Evolutionary conservation across 805 yeast genomes (phyloP), one percentile per base, ranked within the genome.

Genomic region (Candida sphagnicola): DNA sequence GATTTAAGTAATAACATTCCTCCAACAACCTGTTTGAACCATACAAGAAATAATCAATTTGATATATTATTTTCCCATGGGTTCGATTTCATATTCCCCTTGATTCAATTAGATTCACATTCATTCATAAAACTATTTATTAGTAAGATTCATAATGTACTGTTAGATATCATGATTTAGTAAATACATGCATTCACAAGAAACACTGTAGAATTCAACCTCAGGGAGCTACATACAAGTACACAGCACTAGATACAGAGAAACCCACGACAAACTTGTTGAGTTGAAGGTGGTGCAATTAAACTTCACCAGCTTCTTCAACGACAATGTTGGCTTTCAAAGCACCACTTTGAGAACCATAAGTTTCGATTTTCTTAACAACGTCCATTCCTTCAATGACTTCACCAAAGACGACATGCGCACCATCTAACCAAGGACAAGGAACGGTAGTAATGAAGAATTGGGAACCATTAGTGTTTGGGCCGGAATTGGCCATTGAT

Each of bases 401-500:
- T 67, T 82, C 87, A 61, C 89, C 89, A 48, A 80, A 82, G 38
- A 82, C 89, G 59, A 79, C 85, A 66, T 82, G 89, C 59, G 77
- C 78, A 43, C 88, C 89, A 56, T 82, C 86, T 61, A 82, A 75
- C 86, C 87, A 82, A 45, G 86, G 82, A 54, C 83, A 76, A 51
- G 81, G 75, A 35, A 81, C 88, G 38, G 90, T 83, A 52, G 95
- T 84, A 59, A 87, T 84, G 78, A 91, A 90, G 72, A 90, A 90
- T 73, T 90, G 98, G 40, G 96, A 89, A 42, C 97, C 97, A 73
- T 91, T 91, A 72, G 97, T 87, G 82, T 88, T 86, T 67, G 95
- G 95, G 54, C 97, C 97, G 48, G 97, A 95, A 65, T 91, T 91
- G 65, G 97, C 97, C 97, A 91, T 91, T 47, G 96, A 87, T 66